Base-by-base conservation (phyloP, 768 basidiomycete genomes). In the Hericium alpestre region DNA sequence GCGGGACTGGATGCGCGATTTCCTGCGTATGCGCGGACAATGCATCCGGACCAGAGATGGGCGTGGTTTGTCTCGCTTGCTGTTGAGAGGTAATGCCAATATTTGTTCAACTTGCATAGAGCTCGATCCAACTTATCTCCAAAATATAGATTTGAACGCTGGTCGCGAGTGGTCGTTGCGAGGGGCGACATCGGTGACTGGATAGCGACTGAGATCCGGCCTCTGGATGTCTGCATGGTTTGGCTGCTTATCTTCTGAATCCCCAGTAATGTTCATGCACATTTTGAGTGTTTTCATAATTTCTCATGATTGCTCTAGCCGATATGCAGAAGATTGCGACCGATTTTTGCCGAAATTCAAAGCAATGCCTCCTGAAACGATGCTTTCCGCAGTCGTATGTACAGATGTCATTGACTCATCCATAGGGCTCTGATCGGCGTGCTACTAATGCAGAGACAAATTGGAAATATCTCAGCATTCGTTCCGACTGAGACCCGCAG, bases 171-270 rank as follows among this genome's bases (percentile, higher is more conserved):
- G 20, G 54, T 65, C 15, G 49, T 43, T 22, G 64, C 54, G 61
- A 38, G 58, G 63, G 41, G 62, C 62, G 27, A 25, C 65, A 2
- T 67, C 13, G 66, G 63, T 50, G 57, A 60, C 39, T 70, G 70
- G 38, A 53, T 70, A 32, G 16, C 53, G n/a, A 56, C 41, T 6
- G 60, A 70, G 32, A 51, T 70, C 23, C 72, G 73, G 0, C 72
- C 72, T 4, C n/a, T 69, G 23, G 73, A 73, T 41, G 72, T 73
- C 27, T 68, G 67, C 63, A 70, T 73, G 71, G 66, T 73, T 11
- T 74, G 72, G 72, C 72, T n/a, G 72, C 72, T 1, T 73, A 74
- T 59, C n/a, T 71, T 51, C 70, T 73, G 20, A 70, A 62, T 51
- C 72, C 72, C 7, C 62, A 65, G 72, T 73, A 62, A 59, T 32